Conservation (phyloP, 202 grass and related monocot species). For the Carex arenaria region DNA sequence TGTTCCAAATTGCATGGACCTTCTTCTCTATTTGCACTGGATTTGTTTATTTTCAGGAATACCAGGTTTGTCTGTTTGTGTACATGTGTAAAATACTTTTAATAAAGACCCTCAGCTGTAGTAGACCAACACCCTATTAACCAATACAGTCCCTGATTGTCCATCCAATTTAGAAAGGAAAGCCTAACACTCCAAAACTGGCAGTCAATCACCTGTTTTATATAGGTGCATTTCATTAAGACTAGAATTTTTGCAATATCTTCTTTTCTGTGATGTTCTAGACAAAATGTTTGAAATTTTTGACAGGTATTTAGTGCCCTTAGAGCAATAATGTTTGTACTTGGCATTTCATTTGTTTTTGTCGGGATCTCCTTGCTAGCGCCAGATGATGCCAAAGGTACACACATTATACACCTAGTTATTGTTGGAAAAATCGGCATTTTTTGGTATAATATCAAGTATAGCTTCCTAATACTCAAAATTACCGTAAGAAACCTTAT, state of each 20-base stretch:
- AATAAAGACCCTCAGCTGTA: background rate
- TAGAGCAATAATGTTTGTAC: constrained; percentile 87
- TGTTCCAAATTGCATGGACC: constrained; percentile 99
- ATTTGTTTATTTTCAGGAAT: constrained; percentile 99
- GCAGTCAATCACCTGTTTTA: background rate
- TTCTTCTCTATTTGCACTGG: constrained; percentile 99
- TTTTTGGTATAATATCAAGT: background rate
- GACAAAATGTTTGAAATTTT: background rate
- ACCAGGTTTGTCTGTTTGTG: constrained; percentile 58
- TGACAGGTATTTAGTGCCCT: constrained; percentile 74
- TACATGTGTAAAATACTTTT: background rate
- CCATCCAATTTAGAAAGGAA: background rate
- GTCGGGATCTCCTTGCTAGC: constrained; percentile 91
- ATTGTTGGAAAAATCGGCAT: background rate
- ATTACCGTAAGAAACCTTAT: background rate
- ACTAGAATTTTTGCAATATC: background rate
- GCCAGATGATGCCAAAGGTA: constrained; percentile 90
- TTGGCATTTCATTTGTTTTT: constrained; percentile 87
- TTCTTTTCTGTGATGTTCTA: background rate
- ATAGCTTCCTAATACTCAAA: background rate
- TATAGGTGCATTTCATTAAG: background rate
- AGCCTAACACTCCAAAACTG: background rate
- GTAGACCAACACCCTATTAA: background rate
- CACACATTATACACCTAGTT: background rate
- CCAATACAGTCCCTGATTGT: background rate